These are phyloP conservation scores for Venturia pyrina DNA, from an alignment of 2,329 filamentous ascomycete genomes.

Conservation along the genomic window DNA sequence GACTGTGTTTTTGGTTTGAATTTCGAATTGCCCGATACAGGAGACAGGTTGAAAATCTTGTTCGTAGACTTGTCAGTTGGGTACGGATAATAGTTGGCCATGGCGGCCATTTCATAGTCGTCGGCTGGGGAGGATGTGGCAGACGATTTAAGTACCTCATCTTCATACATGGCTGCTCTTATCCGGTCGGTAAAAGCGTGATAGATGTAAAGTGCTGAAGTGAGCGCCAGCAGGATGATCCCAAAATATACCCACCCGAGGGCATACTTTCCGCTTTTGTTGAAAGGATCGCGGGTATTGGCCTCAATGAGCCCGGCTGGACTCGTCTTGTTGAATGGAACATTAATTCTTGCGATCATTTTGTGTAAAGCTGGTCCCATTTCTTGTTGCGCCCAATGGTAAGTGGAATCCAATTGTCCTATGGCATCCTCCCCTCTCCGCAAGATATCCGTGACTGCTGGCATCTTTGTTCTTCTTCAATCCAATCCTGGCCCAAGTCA, in stretches of 20 bases:
- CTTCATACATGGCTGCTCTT: conserved; percentile 77
- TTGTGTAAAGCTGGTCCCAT: background rate
- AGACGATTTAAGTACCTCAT: conserved; percentile 61
- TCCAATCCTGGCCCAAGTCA: background rate
- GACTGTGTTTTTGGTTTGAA: conserved; percentile 53
- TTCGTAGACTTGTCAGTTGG: conserved; percentile 50
- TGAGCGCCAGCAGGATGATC: conserved; percentile 56
- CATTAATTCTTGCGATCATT: conserved; percentile 36
- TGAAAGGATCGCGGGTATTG: conserved; percentile 63
- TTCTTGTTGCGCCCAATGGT: conserved; percentile 2
- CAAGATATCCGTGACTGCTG: background rate
- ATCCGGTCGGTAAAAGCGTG: conserved; percentile 92
- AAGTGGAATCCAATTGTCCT: conserved; percentile 2
- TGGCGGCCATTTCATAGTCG: conserved; percentile 52
- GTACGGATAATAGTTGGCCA: conserved; percentile 24
- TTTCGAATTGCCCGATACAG: conserved; percentile 24
- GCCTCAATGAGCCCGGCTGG: conserved; percentile 47
- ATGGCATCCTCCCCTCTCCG: background rate
- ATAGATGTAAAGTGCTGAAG: conserved; percentile 65
- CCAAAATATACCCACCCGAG: conserved; percentile 84
- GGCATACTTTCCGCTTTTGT: conserved; percentile 72
- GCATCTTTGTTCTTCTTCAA: background rate
- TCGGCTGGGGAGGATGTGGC: conserved; percentile 44
- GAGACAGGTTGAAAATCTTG: conserved; percentile 65
- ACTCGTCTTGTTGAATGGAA: conserved; percentile 45